A percentile compares a stretch with the other conserved stretches of the same genome.
phyloP scores from a whole-genome alignment of 2,329 filamentous ascomycete genomes.

The Fusarium phyllophilum region DNA sequence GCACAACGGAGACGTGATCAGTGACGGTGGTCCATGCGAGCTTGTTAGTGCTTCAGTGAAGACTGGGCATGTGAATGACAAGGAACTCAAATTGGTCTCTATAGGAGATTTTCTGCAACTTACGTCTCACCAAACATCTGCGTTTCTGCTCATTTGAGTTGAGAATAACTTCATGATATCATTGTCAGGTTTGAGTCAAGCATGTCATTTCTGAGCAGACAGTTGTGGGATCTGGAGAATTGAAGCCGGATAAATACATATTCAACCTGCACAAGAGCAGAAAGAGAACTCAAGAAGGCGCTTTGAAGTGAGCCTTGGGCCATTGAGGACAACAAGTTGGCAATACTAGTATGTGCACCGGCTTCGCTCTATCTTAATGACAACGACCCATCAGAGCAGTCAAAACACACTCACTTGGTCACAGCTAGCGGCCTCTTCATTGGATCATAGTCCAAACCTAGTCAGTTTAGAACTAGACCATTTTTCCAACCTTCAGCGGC shows the following conservation, averaged over 20 bases:
- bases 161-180: not conserved
- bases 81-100: not conserved
- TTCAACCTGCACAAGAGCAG: not conserved
- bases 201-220: not conserved
- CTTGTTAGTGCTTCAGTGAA: not conserved
- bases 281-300: not conserved
- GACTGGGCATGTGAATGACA: not conserved
- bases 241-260: not conserved
- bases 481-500: not conserved
- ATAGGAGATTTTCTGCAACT: not conserved
- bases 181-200: not conserved
- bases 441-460: slow-evolving; percentile 4
- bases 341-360: not conserved
- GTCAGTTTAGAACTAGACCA: not conserved
- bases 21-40: not conserved
- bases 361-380: not conserved
- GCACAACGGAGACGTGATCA: slow-evolving; percentile 9
- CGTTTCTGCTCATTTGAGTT: not conserved
- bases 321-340: not conserved
- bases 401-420: not conserved
- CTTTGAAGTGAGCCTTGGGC: not conserved
- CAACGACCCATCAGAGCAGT: not conserved
- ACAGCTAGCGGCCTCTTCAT: not conserved
- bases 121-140: not conserved
- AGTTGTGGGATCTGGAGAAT: not conserved